A percentile compares a stretch with the other conserved stretches of the same genome.
These are phyloP conservation scores for Lipomyces yamanashiensis DNA, from an alignment of 805 yeast species.

Conservation along the genomic window DNA sequence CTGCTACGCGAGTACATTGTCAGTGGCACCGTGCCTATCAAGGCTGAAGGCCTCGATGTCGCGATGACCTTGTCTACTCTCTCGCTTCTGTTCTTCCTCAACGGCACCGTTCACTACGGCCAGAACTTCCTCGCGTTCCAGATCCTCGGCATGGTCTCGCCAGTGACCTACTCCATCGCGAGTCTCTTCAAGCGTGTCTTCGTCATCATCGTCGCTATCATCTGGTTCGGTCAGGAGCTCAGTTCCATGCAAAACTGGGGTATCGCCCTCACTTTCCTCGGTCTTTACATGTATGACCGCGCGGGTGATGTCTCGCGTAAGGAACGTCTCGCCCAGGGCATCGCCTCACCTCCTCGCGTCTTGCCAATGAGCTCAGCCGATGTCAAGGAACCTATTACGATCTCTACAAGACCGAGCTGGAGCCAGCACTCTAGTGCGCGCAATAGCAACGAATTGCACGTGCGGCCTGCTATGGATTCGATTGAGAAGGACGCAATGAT, in stretches of 20 bases:
- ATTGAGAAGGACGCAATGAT: slow-evolving; percentile 14
- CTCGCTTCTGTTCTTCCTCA: slow-evolving; percentile 55
- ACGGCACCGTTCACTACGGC: slow-evolving; percentile 76
- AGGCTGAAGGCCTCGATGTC: slow-evolving; percentile 42
- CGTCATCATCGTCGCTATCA: slow-evolving; percentile 75
- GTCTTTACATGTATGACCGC: slow-evolving; percentile 50
- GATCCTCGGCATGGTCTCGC: slow-evolving; percentile 77
- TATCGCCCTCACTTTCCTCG: slow-evolving; percentile 47
- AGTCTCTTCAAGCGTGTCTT: slow-evolving; percentile 87
- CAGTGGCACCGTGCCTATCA: slow-evolving; percentile 34
- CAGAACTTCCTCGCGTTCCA: slow-evolving; percentile 84
- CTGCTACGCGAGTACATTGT: slow-evolving; percentile 33
- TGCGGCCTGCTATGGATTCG: slow-evolving; percentile 1
- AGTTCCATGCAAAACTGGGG: slow-evolving; percentile 49
- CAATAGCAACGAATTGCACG: slow-evolving; percentile 9
- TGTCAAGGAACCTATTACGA: slow-evolving; percentile 15
- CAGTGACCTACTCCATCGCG: slow-evolving; percentile 85
- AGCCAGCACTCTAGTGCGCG: slow-evolving; percentile 18
- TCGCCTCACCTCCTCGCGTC: slow-evolving; percentile 12
- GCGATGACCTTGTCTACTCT: slow-evolving; percentile 44
- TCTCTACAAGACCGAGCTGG: slow-evolving; percentile 1
- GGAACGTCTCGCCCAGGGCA: slow-evolving; percentile 26
- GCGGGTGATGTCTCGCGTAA: slow-evolving; percentile 46
- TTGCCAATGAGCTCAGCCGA: slow-evolving; percentile 26
- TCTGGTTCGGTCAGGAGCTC: slow-evolving; percentile 58